Evolutionary conservation across 768 basidiomycete genomes (phyloP).

Genomic region (Agaricus subrufescens): DNA sequence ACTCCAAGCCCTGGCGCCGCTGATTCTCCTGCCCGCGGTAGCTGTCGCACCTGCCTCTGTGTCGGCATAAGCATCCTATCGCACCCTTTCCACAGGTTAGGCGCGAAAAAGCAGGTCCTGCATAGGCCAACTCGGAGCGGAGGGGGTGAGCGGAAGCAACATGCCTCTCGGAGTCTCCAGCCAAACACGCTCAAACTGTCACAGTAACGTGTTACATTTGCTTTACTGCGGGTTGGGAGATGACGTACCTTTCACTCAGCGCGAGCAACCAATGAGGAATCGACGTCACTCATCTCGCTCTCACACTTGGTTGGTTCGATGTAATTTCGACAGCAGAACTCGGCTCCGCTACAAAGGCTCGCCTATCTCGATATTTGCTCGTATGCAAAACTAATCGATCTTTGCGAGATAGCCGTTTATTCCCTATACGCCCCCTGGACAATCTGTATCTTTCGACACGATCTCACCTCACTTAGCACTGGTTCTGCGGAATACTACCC

Average conservation of each 20-base stretch:
- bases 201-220: neutral
- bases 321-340: too few relatives aligned
- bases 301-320: too few relatives aligned
- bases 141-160: neutral
- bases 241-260: conserved; percentile 19
- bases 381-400: too few relatives aligned
- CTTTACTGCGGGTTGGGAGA: conserved; percentile 40
- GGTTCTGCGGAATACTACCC: conserved; percentile 21
- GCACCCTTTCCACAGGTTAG: neutral
- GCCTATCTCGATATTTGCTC: too few relatives aligned
- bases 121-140: neutral
- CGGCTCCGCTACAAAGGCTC: too few relatives aligned
- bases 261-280: neutral
- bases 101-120: neutral
- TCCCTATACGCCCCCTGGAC: too few relatives aligned
- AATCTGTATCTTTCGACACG: too few relatives aligned
- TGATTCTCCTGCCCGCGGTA: neutral
- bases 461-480: neutral
- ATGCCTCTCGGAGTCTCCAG: neutral
- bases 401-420: too few relatives aligned
- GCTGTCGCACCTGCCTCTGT: neutral
- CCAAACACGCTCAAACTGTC: neutral
- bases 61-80: too few relatives aligned
- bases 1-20: neutral
- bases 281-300: too few relatives aligned